Conservation (phyloP, 768 basidiomycete genomes). For the Boletus reticuloceps region DNA sequence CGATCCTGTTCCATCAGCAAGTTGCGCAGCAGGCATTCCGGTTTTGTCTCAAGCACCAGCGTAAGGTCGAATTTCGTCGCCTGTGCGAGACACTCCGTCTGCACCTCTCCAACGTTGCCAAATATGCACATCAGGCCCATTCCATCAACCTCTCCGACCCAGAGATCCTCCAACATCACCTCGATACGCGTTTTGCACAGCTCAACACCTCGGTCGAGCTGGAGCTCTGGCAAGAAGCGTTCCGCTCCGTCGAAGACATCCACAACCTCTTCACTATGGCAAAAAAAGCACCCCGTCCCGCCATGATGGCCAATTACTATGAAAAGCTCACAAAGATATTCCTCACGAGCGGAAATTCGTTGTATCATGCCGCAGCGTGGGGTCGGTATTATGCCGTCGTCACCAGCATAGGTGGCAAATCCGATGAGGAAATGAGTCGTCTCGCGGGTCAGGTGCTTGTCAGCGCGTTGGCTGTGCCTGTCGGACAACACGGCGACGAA, state of each 20-base stretch:
- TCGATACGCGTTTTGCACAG: conserved; percentile 96
- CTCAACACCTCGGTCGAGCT: conserved; percentile 96
- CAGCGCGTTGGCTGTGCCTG: conserved; percentile 90
- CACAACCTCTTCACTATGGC: conserved; percentile 93
- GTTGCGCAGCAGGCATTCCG: conserved; percentile 97
- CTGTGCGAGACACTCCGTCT: conserved; percentile 95
- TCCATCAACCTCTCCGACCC: conserved; percentile 94
- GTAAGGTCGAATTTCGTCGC: conserved; percentile 96
- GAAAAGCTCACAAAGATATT: conserved; percentile 97
- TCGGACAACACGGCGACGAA: conserved; percentile 56
- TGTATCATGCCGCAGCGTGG: conserved; percentile 98
- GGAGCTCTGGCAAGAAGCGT: conserved; percentile 98
- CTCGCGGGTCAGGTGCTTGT: conserved; percentile 91
- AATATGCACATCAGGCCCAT: conserved; percentile 92
- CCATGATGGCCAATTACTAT: conserved; percentile 99
- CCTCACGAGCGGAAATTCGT: conserved; percentile 88
- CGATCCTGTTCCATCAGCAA: conserved; percentile 47
- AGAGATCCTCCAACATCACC: conserved; percentile 91
- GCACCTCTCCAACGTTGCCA: conserved; percentile 91
- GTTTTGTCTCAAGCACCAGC: conserved; percentile 90
- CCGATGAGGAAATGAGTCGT: conserved; percentile 73
- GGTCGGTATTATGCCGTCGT: conserved; percentile 76
- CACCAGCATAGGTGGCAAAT: conserved; percentile 67
- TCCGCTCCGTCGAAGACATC: conserved; percentile 97
- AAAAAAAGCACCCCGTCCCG: conserved; percentile 87